These are phyloP conservation scores for Epichloe sp. DNA, from an alignment of 2,329 filamentous ascomycete genomes.

Conservation along the genomic window DNA sequence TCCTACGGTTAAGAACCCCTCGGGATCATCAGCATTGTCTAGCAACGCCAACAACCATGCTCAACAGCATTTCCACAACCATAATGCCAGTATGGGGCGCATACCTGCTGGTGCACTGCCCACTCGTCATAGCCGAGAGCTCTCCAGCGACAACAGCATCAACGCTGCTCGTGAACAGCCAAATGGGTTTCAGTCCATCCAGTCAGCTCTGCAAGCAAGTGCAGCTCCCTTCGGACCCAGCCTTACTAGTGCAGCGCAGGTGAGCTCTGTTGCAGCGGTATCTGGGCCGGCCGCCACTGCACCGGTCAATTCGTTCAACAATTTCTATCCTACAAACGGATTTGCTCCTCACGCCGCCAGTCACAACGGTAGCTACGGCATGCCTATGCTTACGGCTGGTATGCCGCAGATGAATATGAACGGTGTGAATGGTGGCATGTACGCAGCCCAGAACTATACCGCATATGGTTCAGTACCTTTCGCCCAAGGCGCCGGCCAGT, in stretches of 20 bases:
- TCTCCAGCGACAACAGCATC: conserved; percentile 38
- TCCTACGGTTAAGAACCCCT: conserved; percentile 65
- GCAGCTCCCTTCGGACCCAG: conserved; percentile 67
- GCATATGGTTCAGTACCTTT: conserved; percentile 40
- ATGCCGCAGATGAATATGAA: conserved; percentile 54
- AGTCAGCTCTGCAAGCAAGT: conserved; percentile 66
- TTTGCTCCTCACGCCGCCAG: conserved; percentile 16
- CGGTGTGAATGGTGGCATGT: conserved; percentile 31
- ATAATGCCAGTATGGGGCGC: conserved; percentile 71
- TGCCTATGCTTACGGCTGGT: conserved; percentile 46
- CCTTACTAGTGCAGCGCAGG: conserved; percentile 16
- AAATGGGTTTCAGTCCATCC: conserved; percentile 43
- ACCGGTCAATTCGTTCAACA: conserved; percentile 17
- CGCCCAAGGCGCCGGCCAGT: conserved; percentile 34
- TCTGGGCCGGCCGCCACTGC: conserved; percentile 14
- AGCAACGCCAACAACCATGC: conserved; percentile 44
- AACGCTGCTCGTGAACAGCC: conserved; percentile 29
- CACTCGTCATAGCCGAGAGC: conserved; percentile 60
- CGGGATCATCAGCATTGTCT: conserved; percentile 29
- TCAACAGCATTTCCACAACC: conserved; percentile 56
- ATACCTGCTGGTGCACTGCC: conserved; percentile 55
- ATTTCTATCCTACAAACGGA: conserved; percentile 19
- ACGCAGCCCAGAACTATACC: conserved; percentile 43
- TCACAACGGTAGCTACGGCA: conserved; percentile 14
- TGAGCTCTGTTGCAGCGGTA: conserved; percentile 12